phyloP scores from a whole-genome alignment of 495 filamentous ascomycete species.

The Lasiosphaeria hispida region DNA sequence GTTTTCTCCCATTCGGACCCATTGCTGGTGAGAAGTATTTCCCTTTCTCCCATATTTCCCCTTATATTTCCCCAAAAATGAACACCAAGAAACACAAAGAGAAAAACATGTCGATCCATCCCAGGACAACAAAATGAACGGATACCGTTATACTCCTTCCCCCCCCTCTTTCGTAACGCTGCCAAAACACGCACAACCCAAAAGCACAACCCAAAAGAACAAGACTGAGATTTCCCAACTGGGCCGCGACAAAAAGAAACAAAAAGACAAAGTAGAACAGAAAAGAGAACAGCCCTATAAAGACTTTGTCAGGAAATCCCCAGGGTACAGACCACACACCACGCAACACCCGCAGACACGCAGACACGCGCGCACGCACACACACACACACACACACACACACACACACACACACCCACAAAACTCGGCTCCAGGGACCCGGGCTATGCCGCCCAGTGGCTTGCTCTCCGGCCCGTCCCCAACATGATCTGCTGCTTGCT shows the following conservation, averaged over 20 bases:
- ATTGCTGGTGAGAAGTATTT: conserved; percentile 11
- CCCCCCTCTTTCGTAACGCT: not conserved
- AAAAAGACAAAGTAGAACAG: conserved; percentile 14
- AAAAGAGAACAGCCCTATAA: not conserved
- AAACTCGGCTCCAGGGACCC: not conserved
- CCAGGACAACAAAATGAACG: not conserved
- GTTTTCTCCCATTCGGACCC: not conserved
- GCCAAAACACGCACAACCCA: not conserved
- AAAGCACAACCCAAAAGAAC: no score
- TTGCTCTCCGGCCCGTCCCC: no score
- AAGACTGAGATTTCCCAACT: not conserved
- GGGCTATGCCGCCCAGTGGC: not conserved
- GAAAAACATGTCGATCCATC: not conserved
- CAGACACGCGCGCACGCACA: no score
- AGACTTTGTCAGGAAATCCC: no score
- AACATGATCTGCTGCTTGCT: not conserved
- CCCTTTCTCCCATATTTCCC: conserved; percentile 5
- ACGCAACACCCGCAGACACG: no score
- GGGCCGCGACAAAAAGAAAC: not conserved
- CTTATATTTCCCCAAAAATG: conserved; percentile 1
- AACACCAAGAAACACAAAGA: not conserved
- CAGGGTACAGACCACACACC: no score
- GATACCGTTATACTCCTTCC: conserved; percentile 1
- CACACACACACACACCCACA: not conserved
- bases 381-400: not conserved